Conservation (phyloP, 306 rosid genomes). For the Clitoria ternatea region DNA sequence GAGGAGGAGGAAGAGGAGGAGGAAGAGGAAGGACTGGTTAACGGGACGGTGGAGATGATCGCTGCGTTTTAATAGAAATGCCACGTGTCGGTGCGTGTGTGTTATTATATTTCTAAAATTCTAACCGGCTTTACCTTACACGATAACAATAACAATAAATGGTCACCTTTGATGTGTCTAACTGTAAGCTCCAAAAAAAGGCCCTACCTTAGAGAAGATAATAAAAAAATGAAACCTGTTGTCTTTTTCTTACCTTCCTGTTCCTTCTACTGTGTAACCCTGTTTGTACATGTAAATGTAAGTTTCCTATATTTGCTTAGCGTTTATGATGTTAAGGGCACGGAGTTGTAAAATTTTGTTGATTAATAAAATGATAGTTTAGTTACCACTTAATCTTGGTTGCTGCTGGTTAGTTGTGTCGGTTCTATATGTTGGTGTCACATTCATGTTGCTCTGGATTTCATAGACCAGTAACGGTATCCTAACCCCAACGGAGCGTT, state of each 20-base stretch:
- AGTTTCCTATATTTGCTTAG: not conserved
- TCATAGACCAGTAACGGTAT: not conserved
- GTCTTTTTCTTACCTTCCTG: constrained; percentile 1
- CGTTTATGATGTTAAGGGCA: not conserved
- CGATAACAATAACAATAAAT: not conserved
- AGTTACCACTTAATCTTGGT: not conserved
- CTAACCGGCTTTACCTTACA: constrained; percentile 12
- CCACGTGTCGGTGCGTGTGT: not conserved
- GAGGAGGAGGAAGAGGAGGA: constrained; percentile 39
- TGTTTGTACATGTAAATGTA: constrained; percentile 10
- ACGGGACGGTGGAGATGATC: constrained; percentile 24
- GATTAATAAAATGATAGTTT: not conserved
- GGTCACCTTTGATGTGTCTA: constrained; percentile 3
- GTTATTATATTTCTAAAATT: constrained; percentile 9
- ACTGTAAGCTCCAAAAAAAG: constrained; percentile 19
- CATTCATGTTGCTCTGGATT: not conserved
- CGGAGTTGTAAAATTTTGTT: not conserved
- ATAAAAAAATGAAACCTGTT: not conserved
- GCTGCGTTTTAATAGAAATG: constrained; percentile 32
- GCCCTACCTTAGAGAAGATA: not conserved
- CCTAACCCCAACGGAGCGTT: not conserved
- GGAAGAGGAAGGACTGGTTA: constrained; percentile 6
- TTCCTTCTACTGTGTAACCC: not conserved
- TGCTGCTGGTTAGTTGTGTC: not conserved
- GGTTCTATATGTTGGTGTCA: not conserved